Evolutionary conservation across 2,329 filamentous ascomycete species (phyloP).

Genomic region (Colletotrichum liaoningense): DNA sequence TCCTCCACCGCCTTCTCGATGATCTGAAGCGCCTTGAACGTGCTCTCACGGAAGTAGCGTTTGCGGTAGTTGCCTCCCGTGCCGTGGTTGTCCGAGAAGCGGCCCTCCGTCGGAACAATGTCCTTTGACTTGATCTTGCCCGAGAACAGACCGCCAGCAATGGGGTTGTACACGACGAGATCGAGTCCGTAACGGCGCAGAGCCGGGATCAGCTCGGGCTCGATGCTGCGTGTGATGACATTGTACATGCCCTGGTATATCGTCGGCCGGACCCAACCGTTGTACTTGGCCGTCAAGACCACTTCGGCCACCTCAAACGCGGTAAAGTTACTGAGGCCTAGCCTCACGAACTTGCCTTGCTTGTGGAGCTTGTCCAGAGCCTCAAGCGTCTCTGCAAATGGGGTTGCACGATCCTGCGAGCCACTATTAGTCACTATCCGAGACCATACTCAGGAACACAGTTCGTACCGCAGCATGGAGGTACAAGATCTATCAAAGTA

Average conservation of each 20-base stretch:
- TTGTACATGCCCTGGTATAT: conserved; percentile 94
- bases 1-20: conserved; percentile 77
- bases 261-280: conserved; percentile 84
- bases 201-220: conserved; percentile 78
- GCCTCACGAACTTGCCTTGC: conserved; percentile 83
- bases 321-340: conserved; percentile 87
- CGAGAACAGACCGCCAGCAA: conserved; percentile 83
- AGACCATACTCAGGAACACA: not conserved
- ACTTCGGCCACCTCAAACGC: conserved; percentile 91
- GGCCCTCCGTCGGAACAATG: conserved; percentile 70
- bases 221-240: conserved; percentile 79
- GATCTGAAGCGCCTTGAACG: conserved; percentile 71
- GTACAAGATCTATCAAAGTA: conserved; percentile 70
- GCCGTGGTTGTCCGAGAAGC: conserved; percentile 70
- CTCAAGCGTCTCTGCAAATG: conserved; percentile 83
- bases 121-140: conserved; percentile 81
- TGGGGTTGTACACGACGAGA: conserved; percentile 84
- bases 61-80: conserved; percentile 69
- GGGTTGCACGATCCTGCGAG: conserved; percentile 66
- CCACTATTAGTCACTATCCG: not conserved
- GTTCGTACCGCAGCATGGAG: conserved; percentile 72
- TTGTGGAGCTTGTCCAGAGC: conserved; percentile 86
- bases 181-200: conserved; percentile 83
- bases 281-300: conserved; percentile 80
- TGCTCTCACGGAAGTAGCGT: conserved; percentile 78